phyloP scores from a whole-genome alignment of 805 yeast species.

The Cyberlindnera mycetangii region DNA sequence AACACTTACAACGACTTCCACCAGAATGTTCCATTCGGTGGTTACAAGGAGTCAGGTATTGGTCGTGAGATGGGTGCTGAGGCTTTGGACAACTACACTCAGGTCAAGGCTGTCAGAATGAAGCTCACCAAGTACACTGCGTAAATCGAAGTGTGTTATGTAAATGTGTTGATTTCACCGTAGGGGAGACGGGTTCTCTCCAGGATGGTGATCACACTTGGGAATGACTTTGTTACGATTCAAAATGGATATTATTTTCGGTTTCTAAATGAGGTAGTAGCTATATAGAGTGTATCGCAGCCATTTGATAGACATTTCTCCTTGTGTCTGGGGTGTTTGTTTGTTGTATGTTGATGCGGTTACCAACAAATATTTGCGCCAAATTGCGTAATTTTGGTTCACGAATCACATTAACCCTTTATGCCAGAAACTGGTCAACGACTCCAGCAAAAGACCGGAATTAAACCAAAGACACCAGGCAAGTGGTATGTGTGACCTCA shows the following conservation, averaged over 20 bases:
- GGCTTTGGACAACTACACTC: conserved; percentile 63
- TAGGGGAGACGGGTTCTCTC: not conserved
- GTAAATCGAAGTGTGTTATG: conserved; percentile 3
- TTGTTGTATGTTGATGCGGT: not conserved
- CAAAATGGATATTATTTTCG: not conserved
- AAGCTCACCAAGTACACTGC: conserved; percentile 29
- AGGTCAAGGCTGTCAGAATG: conserved; percentile 63
- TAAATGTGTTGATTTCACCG: not conserved
- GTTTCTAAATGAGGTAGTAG: not conserved
- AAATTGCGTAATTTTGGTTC: not conserved
- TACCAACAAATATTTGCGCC: not conserved
- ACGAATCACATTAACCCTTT: too few species aligned
- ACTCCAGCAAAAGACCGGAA: too few species aligned
- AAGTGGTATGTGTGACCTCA: too few species aligned
- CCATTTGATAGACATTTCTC: not conserved
- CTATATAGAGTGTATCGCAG: not conserved
- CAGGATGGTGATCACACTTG: not conserved
- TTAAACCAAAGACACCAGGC: too few species aligned
- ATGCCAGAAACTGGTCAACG: too few species aligned
- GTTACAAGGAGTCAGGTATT: conserved; percentile 63
- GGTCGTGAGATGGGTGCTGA: conserved; percentile 75
- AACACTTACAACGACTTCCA: conserved; percentile 70
- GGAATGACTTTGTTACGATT: not conserved
- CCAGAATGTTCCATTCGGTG: conserved; percentile 67
- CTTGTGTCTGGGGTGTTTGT: not conserved